Evolutionary conservation across 78 protist genomes (phyloP).

Genomic region (Planoprotostelium fungivorum): DNA sequence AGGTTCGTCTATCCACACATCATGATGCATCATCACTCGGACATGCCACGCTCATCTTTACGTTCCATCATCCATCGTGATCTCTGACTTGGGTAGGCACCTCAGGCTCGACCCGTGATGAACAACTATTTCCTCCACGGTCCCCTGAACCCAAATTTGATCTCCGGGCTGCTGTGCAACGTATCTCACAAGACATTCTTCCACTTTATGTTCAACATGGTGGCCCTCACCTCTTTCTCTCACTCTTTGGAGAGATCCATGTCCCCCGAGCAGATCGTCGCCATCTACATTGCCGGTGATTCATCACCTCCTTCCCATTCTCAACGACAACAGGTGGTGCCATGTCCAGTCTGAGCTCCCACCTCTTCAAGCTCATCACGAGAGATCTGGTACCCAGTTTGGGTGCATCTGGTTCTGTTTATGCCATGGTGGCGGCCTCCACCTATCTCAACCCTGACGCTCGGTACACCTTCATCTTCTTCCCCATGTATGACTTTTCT

Average conservation of each 20-base stretch:
- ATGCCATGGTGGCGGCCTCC: background rate
- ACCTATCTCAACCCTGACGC: background rate
- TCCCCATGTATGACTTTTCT: slow-evolving; percentile 1
- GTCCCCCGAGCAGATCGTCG: background rate
- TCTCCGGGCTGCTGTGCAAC: background rate
- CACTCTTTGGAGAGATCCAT: background rate
- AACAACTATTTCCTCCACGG: background rate
- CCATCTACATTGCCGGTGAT: background rate
- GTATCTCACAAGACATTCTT: background rate
- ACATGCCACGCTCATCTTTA: too few relatives aligned
- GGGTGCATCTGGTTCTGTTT: background rate
- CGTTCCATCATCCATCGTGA: background rate
- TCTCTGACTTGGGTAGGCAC: background rate
- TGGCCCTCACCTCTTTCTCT: background rate
- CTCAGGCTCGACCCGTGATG: background rate
- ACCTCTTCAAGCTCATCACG: background rate
- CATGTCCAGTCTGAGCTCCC: background rate
- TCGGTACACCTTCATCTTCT: background rate
- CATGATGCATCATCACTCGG: too few relatives aligned
- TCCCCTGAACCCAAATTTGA: background rate
- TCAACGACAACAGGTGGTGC: background rate
- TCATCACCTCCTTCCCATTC: background rate
- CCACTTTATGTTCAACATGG: background rate
- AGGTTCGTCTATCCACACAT: background rate
- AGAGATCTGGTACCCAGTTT: background rate